Evolutionary conservation across 495 filamentous ascomycete species (phyloP).

Genomic region (Bombardia bombarda): DNA sequence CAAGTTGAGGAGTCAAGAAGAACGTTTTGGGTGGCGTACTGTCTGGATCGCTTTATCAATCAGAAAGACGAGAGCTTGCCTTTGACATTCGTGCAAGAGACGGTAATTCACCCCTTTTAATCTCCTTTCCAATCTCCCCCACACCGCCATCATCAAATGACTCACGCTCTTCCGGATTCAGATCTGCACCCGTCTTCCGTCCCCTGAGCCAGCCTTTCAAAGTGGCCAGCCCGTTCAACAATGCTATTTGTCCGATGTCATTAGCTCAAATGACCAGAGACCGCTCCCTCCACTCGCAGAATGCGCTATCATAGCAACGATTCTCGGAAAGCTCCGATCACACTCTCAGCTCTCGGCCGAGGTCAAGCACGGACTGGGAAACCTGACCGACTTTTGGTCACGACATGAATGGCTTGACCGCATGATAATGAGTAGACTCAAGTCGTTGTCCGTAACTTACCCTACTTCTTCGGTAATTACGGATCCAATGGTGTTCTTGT

Average conservation of each 20-base stretch:
- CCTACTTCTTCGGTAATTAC: conserved; percentile 26
- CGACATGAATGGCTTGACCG: conserved; percentile 43
- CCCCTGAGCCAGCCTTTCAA: conserved; percentile 44
- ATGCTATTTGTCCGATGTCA: conserved; percentile 37
- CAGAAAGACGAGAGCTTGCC: conserved; percentile 35
- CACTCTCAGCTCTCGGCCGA: conserved; percentile 30
- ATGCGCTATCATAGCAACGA: conserved; percentile 38
- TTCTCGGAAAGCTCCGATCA: conserved; percentile 38
- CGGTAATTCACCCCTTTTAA: conserved; percentile 27
- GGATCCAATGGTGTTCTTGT: conserved; percentile 39
- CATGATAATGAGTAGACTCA: conserved; percentile 31
- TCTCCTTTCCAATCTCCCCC: conserved; percentile 3
- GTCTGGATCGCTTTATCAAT: conserved; percentile 45
- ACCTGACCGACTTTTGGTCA: conserved; percentile 30
- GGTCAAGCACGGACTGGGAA: neutral
- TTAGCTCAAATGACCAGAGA: conserved; percentile 26
- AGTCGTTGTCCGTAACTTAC: conserved; percentile 24
- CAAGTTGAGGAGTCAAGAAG: conserved; percentile 42
- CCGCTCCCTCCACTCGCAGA: conserved; percentile 38
- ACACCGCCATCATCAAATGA: neutral
- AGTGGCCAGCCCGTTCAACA: conserved; percentile 34
- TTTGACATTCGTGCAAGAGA: conserved; percentile 42
- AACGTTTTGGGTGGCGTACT: conserved; percentile 50
- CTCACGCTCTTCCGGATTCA: conserved; percentile 5
- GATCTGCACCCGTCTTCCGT: conserved; percentile 39